Evolutionary conservation across 306 rosid species (phyloP).

Genomic region (Citrullus mucosospermus): DNA sequence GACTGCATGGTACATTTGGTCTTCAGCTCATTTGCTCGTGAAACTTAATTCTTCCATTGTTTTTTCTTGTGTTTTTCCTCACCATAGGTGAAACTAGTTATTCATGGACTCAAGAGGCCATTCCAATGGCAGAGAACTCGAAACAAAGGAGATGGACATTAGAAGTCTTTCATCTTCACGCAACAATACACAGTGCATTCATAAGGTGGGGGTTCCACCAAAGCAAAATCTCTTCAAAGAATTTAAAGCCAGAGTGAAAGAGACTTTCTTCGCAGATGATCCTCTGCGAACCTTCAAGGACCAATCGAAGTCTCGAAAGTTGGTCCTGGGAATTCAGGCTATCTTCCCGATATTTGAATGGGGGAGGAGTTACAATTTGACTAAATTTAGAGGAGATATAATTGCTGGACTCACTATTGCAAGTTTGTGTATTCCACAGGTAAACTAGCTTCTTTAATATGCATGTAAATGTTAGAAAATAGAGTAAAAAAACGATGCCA

Average conservation of each 20-base stretch:
- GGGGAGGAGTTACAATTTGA: conserved; percentile 56
- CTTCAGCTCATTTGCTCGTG: background rate
- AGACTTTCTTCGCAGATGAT: conserved; percentile 80
- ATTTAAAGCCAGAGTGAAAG: conserved; percentile 48
- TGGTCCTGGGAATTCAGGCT: conserved; percentile 61
- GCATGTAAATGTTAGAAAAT: background rate
- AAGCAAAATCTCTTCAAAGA: conserved; percentile 68
- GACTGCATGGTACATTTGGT: background rate
- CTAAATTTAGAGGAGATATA: conserved; percentile 66
- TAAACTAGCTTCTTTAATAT: conserved; percentile 14
- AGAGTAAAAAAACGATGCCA: background rate
- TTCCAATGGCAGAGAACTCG: conserved; percentile 24
- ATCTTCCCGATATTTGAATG: conserved; percentile 69
- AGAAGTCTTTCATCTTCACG: conserved; percentile 33
- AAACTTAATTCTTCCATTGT: background rate
- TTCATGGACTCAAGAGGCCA: conserved; percentile 28
- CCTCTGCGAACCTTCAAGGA: conserved; percentile 82
- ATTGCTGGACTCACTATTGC: conserved; percentile 92
- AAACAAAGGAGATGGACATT: conserved; percentile 24
- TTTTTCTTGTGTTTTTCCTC: conserved; percentile 1
- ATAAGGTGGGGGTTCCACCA: conserved; percentile 76
- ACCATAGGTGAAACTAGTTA: conserved; percentile 15
- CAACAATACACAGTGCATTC: conserved; percentile 16
- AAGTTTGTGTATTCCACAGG: conserved; percentile 98
- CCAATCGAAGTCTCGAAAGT: conserved; percentile 45